Base-by-base conservation (phyloP, 2,329 filamentous ascomycete genomes). In the Metarhizium rileyi region DNA sequence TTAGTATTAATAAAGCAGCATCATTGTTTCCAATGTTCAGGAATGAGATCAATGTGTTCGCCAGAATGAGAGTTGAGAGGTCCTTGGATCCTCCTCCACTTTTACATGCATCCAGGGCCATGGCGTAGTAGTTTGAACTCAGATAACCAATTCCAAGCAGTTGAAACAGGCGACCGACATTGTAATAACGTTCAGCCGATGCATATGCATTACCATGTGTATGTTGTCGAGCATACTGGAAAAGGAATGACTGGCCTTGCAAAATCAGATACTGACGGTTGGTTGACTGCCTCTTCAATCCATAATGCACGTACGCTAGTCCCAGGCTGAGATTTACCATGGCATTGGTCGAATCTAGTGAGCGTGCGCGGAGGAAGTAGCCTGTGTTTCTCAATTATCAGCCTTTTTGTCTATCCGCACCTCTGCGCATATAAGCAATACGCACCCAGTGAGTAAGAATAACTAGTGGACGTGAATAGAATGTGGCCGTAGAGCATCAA, bases 401-500 rank as follows among this genome's bases (percentile, higher is more conserved):
- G 47, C 35, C 18, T 44, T 23, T 16, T n/a, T 9, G n/a, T 45
- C 26, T 44, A 5, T 16, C 56, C 20, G 55, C 52, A 14, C 16
- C n/a, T 35, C 10, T 8, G 28, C 12, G 36, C 10, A 3, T 3
- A 6, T 5, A 16, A 12, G 25, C 1, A 9, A 28, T 14, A 26
- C 18, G 28, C 16, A 81, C 84, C 90, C 30, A 97, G 70, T 1
- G 93, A 87, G 58, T 86, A 87, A 14, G 83, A 81, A 67, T 93
- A 95, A 57, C 84, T 89, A 46, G 84, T 87, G 3, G 88, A 89
- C 0, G 84, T 84, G 59, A 89, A 90, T 5, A 96, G 75, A 52
- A 96, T 89, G 62, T 97, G 87, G 0, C 87, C 93, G 62, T 96
- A 97, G 1, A 95, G 77, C 64, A 90, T 86, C 12, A 98, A 76